Conservation (phyloP, 192 early-diverging fungal genomes). For the Coemansia sp. region DNA sequence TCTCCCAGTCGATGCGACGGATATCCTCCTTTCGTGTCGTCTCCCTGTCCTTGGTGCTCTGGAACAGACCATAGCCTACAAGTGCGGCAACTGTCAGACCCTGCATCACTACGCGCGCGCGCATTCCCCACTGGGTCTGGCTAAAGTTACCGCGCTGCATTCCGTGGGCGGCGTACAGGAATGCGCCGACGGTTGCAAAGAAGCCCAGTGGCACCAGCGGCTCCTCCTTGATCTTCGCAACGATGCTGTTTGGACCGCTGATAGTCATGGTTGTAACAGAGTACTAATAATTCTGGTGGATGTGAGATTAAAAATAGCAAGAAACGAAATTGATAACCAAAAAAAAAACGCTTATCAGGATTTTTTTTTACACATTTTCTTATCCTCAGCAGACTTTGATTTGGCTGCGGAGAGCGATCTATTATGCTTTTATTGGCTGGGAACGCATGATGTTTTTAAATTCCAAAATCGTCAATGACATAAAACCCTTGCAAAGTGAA, state of each 20-base stretch:
- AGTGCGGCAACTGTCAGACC: conserved; percentile 42
- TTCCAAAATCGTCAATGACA: too few species aligned
- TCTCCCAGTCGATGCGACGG: conserved; percentile 47
- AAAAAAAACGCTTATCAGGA: too few species aligned
- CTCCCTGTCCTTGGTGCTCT: background rate
- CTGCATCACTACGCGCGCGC: conserved; percentile 42
- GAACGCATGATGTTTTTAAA: too few species aligned
- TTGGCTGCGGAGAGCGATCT: too few species aligned
- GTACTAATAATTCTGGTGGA: too few species aligned
- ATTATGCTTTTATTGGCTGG: too few species aligned
- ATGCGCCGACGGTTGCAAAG: conserved; percentile 34
- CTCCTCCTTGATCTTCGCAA: conserved; percentile 36
- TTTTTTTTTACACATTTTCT: too few species aligned
- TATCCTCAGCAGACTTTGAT: too few species aligned
- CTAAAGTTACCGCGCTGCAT: conserved; percentile 24
- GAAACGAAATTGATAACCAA: too few species aligned
- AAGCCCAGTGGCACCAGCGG: conserved; percentile 41
- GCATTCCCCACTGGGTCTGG: conserved; percentile 46
- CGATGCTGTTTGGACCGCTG: conserved; percentile 13
- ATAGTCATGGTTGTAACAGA: background rate
- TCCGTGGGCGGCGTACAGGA: conserved; percentile 41
- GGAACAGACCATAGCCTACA: conserved; percentile 30
- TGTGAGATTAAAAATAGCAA: too few species aligned
- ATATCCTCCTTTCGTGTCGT: conserved; percentile 16
- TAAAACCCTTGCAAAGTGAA: too few species aligned